Evolutionary conservation across 805 yeast species (phyloP).

Genomic region (Metschnikowia baotianmanensis): DNA sequence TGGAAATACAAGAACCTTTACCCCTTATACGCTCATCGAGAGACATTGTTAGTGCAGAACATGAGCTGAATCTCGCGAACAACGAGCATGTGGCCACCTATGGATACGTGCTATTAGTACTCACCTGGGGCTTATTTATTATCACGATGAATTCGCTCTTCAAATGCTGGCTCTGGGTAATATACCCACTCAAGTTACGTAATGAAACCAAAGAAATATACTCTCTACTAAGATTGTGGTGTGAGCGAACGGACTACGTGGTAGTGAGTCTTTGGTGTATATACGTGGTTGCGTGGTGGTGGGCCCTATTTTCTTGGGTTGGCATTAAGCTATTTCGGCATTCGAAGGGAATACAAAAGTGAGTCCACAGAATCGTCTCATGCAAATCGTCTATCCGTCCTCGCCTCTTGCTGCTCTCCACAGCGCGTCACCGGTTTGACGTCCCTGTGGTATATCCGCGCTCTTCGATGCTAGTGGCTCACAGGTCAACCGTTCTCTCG

Average conservation of each 20-base stretch:
- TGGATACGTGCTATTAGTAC: constrained; percentile 30
- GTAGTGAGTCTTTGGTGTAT: constrained; percentile 38
- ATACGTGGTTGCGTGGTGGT: constrained; percentile 47
- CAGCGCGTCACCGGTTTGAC: constrained; percentile 72
- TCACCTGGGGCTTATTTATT: constrained; percentile 33
- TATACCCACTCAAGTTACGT: constrained; percentile 25
- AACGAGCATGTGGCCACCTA: constrained; percentile 16
- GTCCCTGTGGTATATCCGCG: constrained; percentile 37
- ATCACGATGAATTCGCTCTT: constrained; percentile 37
- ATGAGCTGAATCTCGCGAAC: constrained; percentile 1
- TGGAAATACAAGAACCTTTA: constrained; percentile 16
- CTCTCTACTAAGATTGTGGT: constrained; percentile 11
- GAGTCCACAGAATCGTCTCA: neutral
- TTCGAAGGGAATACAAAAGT: constrained; percentile 56
- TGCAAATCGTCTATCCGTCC: constrained; percentile 7
- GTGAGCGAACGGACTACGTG: constrained; percentile 27
- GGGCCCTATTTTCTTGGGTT: constrained; percentile 76
- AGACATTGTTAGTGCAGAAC: constrained; percentile 4
- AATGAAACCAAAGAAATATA: constrained; percentile 16
- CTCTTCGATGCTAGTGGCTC: constrained; percentile 23
- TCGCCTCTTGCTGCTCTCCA: constrained; percentile 87
- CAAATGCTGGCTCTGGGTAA: constrained; percentile 33
- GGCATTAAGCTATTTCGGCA: constrained; percentile 80
- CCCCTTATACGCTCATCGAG: constrained; percentile 17
- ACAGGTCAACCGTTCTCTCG: constrained; percentile 19